A percentile compares a stretch with the other conserved stretches of the same genome.
Evolutionary conservation across 2,329 filamentous ascomycete species (phyloP).

Genomic region (Lachnellula hyalina): DNA sequence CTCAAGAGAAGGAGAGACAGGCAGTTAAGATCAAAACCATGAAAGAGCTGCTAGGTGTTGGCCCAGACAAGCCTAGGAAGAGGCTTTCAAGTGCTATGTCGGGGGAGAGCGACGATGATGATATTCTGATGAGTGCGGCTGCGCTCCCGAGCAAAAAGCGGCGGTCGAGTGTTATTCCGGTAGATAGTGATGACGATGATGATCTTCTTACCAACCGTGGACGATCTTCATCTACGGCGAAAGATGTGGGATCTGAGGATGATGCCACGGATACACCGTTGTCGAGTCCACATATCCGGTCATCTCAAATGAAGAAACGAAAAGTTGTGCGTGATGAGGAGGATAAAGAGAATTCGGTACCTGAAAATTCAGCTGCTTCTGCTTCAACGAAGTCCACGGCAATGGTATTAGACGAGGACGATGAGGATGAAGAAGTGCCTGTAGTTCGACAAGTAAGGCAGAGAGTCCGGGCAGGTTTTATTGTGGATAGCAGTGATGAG

Average conservation of each 20-base stretch:
- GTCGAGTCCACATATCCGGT: conserved; percentile 33
- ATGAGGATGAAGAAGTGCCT: conserved; percentile 39
- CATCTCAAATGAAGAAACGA: conserved; percentile 35
- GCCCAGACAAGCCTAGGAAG: conserved; percentile 17
- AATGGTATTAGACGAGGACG: conserved; percentile 29
- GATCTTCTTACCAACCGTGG: conserved; percentile 24
- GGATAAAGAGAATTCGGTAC: conserved; percentile 13
- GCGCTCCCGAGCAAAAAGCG: conserved; percentile 16
- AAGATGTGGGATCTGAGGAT: conserved; percentile 31
- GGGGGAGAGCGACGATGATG: conserved; percentile 29
- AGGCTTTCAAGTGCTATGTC: conserved; percentile 11
- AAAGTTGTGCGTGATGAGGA: conserved; percentile 32
- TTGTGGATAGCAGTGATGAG: conserved; percentile 54
- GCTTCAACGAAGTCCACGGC: conserved; percentile 18
- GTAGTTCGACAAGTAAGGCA: conserved; percentile 27
- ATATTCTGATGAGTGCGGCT: conserved; percentile 11
- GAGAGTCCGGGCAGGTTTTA: conserved; percentile 48
- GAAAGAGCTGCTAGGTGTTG: conserved; percentile 26
- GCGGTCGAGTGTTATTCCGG: conserved; percentile 17
- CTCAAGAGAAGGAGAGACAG: conserved; percentile 60
- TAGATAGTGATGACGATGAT: conserved; percentile 30
- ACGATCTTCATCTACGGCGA: conserved; percentile 14
- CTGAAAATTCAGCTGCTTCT: conserved; percentile 21
- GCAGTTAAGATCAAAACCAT: conserved; percentile 33
- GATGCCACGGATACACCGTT: conserved; percentile 35